Percentiles rank a stretch among this genome's conserved stretches.
Evolutionary conservation across 1,284 basidiomycete species (phyloP).

Genomic region (Pseudozyma tsukubaensis): DNA sequence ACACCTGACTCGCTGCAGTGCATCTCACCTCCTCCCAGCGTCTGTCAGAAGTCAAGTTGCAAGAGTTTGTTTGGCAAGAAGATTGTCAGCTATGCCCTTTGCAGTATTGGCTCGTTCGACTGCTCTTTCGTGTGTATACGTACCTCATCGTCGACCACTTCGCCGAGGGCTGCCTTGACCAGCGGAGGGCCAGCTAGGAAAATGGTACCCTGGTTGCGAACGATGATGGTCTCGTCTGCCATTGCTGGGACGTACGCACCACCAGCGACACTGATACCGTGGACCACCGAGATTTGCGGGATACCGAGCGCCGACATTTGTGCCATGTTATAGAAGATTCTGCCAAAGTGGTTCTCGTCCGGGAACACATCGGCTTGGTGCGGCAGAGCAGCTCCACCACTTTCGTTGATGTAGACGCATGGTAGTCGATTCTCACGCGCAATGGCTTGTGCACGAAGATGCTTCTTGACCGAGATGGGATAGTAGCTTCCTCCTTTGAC

Average conservation of each 20-base stretch:
- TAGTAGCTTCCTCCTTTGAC: conserved; percentile 71
- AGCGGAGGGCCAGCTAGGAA: conserved; percentile 96
- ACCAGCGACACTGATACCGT: conserved; percentile 90
- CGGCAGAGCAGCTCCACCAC: conserved; percentile 90
- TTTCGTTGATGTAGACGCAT: conserved; percentile 93
- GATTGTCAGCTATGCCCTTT: background rate
- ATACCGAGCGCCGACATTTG: conserved; percentile 90
- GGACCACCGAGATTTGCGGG: conserved; percentile 90
- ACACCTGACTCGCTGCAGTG: conserved; percentile 93
- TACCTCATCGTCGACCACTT: conserved; percentile 88
- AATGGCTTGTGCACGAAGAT: conserved; percentile 91
- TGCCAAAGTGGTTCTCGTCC: conserved; percentile 91
- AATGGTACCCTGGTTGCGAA: conserved; percentile 90
- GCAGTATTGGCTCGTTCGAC: background rate
- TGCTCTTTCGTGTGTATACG: background rate
- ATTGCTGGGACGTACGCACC: conserved; percentile 95
- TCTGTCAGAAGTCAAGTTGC: conserved; percentile 8
- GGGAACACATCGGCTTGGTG: conserved; percentile 92
- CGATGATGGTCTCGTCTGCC: conserved; percentile 91
- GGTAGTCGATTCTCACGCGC: conserved; percentile 89
- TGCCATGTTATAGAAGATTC: conserved; percentile 97
- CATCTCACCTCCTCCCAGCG: conserved; percentile 88
- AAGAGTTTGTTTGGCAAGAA: background rate
- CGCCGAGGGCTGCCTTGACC: conserved; percentile 93
- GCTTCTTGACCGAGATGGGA: conserved; percentile 94